Conservation (phyloP, 768 basidiomycete genomes). For the Cyathus striatus region DNA sequence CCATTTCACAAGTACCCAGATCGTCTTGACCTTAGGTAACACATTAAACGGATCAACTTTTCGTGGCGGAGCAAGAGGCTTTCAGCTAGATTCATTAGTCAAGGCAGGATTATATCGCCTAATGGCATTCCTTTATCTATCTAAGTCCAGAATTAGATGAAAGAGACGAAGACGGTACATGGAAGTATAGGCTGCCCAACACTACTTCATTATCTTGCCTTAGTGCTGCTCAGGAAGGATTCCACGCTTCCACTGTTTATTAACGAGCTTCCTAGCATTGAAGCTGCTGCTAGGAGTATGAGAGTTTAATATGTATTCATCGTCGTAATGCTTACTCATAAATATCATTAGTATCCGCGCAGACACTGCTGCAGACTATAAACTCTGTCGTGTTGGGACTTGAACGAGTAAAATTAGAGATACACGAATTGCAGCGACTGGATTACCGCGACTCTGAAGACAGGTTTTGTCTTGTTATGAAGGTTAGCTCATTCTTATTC, state of each 20-base stretch:
- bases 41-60: constrained; percentile 77
- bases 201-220: constrained; percentile 86
- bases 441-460: constrained; percentile 38
- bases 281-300: constrained; percentile 78
- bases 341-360: constrained; percentile 59
- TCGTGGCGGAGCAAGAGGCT: constrained; percentile 80
- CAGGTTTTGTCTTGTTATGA: constrained; percentile 64
- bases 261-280: constrained; percentile 76
- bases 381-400: constrained; percentile 53
- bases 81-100: constrained; percentile 74
- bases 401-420: constrained; percentile 51
- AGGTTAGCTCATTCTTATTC: constrained; percentile 33
- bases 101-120: constrained; percentile 52
- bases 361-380: constrained; percentile 55
- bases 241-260: constrained; percentile 64
- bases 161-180: constrained; percentile 75
- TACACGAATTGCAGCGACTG: constrained; percentile 33
- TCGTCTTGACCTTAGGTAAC: constrained; percentile 76
- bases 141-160: constrained; percentile 44
- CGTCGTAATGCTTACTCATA: constrained; percentile 1
- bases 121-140: background rate
- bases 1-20: constrained; percentile 28
- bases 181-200: constrained; percentile 73
- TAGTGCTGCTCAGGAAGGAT: constrained; percentile 63
- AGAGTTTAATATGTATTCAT: too few species aligned